phyloP scores from a whole-genome alignment of 2,329 filamentous ascomycete species.

The Alternaria angustiovoidea region DNA sequence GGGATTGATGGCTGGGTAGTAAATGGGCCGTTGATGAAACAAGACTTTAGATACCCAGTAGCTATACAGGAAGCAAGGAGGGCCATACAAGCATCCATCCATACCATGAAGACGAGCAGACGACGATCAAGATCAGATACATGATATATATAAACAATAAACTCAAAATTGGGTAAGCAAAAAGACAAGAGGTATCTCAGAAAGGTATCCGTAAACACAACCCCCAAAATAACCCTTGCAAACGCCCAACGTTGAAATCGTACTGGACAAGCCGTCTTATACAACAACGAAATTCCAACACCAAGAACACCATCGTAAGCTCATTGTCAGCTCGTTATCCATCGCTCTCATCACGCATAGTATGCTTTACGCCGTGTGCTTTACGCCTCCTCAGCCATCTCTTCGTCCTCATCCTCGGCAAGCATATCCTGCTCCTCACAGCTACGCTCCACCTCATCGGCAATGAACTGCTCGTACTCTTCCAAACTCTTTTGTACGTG shows the following conservation, averaged over 20 bases:
- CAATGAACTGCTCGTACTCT: constrained; percentile 92
- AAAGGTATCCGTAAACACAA: constrained; percentile 8
- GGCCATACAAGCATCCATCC: not conserved
- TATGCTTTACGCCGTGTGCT: not conserved
- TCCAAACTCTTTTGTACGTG: constrained; percentile 92
- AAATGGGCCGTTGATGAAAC: not conserved
- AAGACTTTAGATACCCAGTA: not conserved
- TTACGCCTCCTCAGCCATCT: constrained; percentile 7
- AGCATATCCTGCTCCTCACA: constrained; percentile 59
- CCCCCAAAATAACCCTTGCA: not conserved
- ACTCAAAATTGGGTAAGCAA: not conserved
- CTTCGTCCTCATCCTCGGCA: constrained; percentile 35
- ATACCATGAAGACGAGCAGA: not conserved
- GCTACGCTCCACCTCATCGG: constrained; percentile 82
- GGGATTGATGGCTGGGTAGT: constrained; percentile 7
- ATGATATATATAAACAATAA: constrained; percentile 5
- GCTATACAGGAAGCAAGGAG: not conserved
- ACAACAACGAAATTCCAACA: not conserved
- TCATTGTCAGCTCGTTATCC: constrained; percentile 2
- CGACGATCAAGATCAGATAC: constrained; percentile 9
- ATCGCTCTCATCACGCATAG: not conserved
- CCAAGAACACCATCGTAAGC: constrained; percentile 10
- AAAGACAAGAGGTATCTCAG: constrained; percentile 16
- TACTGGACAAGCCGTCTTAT: not conserved
- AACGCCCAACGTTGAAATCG: not conserved